Percentiles rank a stretch among this genome's conserved stretches.
These are phyloP conservation scores for Phaffomyces thermotolerans DNA, from an alignment of 805 yeast genomes.

Conservation along the genomic window DNA sequence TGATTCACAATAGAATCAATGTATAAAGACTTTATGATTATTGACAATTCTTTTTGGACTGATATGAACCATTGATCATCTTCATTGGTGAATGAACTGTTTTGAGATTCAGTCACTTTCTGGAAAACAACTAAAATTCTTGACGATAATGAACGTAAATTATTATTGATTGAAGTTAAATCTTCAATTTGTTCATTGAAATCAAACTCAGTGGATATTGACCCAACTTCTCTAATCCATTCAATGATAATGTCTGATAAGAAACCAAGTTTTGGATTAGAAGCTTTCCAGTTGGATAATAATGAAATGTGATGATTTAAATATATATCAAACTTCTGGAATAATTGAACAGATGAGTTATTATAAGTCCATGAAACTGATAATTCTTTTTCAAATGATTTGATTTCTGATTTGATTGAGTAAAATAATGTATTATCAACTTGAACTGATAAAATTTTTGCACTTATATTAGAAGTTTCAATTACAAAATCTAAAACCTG, in stretches of 20 bases:
- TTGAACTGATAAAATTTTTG: constrained; percentile 9
- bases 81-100: constrained; percentile 27
- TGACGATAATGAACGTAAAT: constrained; percentile 45
- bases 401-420: constrained; percentile 11
- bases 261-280: constrained; percentile 32
- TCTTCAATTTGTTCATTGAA: constrained; percentile 1
- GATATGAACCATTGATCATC: constrained; percentile 64
- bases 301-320: constrained; percentile 19
- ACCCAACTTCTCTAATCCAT: constrained; percentile 34
- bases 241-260: constrained; percentile 39
- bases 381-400: constrained; percentile 10
- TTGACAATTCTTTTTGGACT: constrained; percentile 38
- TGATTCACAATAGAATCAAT: constrained; percentile 29
- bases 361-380: constrained; percentile 14
- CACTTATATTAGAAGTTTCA: constrained; percentile 14
- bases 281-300: constrained; percentile 27
- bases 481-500: constrained; percentile 27
- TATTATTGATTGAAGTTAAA: constrained; percentile 36
- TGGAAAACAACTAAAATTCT: constrained; percentile 66
- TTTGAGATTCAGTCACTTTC: constrained; percentile 27
- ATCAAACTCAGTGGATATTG: not conserved
- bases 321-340: constrained; percentile 21
- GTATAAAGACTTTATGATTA: constrained; percentile 37
- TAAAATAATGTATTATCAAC: constrained; percentile 18
- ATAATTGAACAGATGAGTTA: constrained; percentile 3